Base-by-base conservation (phyloP, 139 green algal genomes). In the Picochlorum sp. region DNA sequence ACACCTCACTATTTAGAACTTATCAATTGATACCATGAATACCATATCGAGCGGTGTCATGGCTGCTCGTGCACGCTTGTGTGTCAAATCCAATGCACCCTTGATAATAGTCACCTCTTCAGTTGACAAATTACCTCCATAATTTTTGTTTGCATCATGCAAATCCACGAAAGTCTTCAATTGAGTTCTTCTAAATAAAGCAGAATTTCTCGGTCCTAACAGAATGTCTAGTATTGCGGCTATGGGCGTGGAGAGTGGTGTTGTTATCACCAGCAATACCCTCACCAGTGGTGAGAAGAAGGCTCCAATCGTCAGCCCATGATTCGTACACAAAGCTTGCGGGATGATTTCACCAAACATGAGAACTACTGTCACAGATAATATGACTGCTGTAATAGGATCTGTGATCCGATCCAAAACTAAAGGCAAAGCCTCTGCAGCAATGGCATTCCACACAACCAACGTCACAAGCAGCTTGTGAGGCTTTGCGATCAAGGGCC, bases 41-140 rank as follows among this genome's bases (percentile, higher is more conserved):
- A 89, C 86, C 83, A 94, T 94, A 66, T 92, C 85, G 32, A 96
- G 50, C 6, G 83, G 83, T 0, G 92, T 98, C 85, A 96, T 95
- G 28, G 60, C 66, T 38, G 54, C 18, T 7, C 45, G 23, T 0
- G 89, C 90, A 0, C 71, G 86, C 79, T 96, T 96, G 67, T 79
- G 65, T 0, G 85, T 90, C 38, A 96, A 74, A 74, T 98, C 90
- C 32, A 98, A 71, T 9, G 86, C 92, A 0, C 90, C 89, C 37
- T 73, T 78, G 57, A 92, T 79, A 57, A 90, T 72, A 47, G 34
- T 62, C 18, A 86, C 66, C 67, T 92, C 85, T 28, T 85, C 82
- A 10, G 58, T 49, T 34, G 59, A 15, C 15, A 88, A 74, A 47
- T 87, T 58, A 4, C 89, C 88, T 3, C 86, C 90, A 75, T 94